Percentiles rank a stretch among this genome's conserved stretches.
Conservation (phyloP, 73 alveolate species). For the Paramecium caudatum region DNA sequence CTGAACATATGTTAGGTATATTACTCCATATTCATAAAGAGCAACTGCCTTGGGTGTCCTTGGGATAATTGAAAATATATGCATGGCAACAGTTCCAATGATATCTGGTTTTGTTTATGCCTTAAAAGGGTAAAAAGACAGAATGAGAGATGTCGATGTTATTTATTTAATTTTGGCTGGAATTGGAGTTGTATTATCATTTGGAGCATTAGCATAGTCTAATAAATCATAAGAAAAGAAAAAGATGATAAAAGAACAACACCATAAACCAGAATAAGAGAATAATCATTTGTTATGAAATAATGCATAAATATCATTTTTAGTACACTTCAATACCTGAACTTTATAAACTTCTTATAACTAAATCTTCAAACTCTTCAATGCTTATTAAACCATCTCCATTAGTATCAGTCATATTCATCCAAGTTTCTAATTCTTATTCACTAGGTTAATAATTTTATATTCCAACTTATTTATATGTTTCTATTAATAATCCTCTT, state of each 20-base stretch:
- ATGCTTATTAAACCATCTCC: slow-evolving; percentile 45
- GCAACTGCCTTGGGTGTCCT: slow-evolving; percentile 59
- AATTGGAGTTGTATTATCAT: neutral
- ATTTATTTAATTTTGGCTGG: slow-evolving; percentile 45
- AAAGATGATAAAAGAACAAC: slow-evolving; percentile 2
- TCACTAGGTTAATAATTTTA: slow-evolving; percentile 43
- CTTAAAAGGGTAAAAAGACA: neutral
- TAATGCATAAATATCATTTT: slow-evolving; percentile 15
- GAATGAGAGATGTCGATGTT: slow-evolving; percentile 42
- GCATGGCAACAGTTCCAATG: slow-evolving; percentile 42
- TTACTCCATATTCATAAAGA: neutral
- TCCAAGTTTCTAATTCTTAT: slow-evolving; percentile 66
- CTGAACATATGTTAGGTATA: slow-evolving; percentile 47
- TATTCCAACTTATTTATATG: slow-evolving; percentile 65
- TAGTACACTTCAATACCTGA: slow-evolving; percentile 34
- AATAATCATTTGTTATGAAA: neutral
- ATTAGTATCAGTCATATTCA: slow-evolving; percentile 70
- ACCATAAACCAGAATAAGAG: neutral
- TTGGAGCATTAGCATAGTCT: neutral
- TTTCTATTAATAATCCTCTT: slow-evolving; percentile 52
- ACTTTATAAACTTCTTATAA: slow-evolving; percentile 24
- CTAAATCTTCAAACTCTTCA: slow-evolving; percentile 72
- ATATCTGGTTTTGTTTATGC: slow-evolving; percentile 36
- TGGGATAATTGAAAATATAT: slow-evolving; percentile 17
- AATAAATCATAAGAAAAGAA: neutral